Base-by-base conservation (phyloP, 1,284 basidiomycete genomes). In the Moesziomyces antarcticus region DNA sequence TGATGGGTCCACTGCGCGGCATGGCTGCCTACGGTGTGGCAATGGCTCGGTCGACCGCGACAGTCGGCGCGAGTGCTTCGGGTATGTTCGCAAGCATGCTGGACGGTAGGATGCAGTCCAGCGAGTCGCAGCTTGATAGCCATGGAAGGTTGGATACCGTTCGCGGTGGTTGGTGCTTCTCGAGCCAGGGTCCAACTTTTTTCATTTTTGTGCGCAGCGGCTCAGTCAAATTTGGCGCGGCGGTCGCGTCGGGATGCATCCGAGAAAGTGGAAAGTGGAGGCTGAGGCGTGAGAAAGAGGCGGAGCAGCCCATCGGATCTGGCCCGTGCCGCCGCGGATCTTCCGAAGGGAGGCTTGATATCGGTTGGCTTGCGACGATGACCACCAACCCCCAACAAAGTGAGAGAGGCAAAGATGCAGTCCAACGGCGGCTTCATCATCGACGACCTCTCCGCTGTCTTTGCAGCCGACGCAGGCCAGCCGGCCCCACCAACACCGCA, bases 351-450 rank as follows among this genome's bases (percentile, higher is more conserved):
- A n/a, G n/a, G n/a, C 61, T 20, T 22, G 33, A 40, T 52, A n/a
- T n/a, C n/a, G 54, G 45, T 42, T 20, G 45, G 14, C 49, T 13
- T 14, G 37, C 21, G 14, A 11, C 20, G 4, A 33, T 55, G 18
- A 5, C 0, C 47, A 22, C 20, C 49, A 22, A n/a, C n/a, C n/a
- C 14, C 6, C 22, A 5, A 25, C n/a, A n/a, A n/a, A n/a, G n/a
- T n/a, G n/a, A 10, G 1, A 9, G n/a, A 21, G 8, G 46, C 55
- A 44, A 33, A 10, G 27, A 73, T 73, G 70, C 63, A 67, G 47
- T 69, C 62, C 4, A 53, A 44, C 18, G 66, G 66, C 22, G 71
- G 71, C 6, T 73, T 73, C 52, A 62, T 73, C 27, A 66, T 73
- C 22, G 66, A 73, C 40, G 66, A 73, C 35, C 49, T 69, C 20